phyloP scores from a whole-genome alignment of 1,284 basidiomycete species.

The Cutaneotrichosporon sp. region DNA sequence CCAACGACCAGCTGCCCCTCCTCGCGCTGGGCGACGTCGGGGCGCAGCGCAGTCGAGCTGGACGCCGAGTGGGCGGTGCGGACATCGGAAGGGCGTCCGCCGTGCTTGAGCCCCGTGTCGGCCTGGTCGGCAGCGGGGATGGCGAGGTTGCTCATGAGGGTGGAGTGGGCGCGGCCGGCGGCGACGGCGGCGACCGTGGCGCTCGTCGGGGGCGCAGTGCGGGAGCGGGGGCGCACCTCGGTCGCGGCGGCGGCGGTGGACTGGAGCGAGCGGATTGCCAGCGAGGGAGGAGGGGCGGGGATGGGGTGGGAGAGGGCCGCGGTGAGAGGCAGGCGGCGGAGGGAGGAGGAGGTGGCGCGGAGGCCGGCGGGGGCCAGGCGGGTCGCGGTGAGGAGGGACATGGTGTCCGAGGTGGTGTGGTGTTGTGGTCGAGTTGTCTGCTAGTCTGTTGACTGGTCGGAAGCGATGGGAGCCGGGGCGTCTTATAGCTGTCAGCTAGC shows the following conservation, averaged over 20 bases:
- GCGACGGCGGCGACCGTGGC: conserved; percentile 9
- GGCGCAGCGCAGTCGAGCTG: background rate
- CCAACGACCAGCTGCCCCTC: background rate
- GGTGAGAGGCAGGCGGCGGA: background rate
- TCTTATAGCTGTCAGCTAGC: too few species aligned
- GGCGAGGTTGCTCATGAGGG: background rate
- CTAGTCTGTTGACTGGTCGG: background rate
- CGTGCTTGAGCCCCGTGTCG: background rate
- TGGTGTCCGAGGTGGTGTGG: background rate
- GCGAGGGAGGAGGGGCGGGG: background rate
- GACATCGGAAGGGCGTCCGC: background rate
- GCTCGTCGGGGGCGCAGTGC: background rate
- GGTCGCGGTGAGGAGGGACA: conserved; percentile 10
- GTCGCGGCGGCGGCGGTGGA: background rate
- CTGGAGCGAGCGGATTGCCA: background rate
- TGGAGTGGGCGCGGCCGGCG: background rate
- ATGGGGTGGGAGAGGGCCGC: background rate
- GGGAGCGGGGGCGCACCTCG: background rate
- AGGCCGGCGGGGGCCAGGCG: background rate
- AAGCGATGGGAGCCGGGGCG: too few species aligned
- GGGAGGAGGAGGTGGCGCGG: background rate
- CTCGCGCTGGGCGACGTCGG: background rate
- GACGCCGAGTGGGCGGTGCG: background rate
- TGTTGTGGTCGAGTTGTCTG: background rate
- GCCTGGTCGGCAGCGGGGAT: background rate